These are phyloP conservation scores for Metarhizium album DNA, from an alignment of 2,329 filamentous ascomycete species.

Conservation along the genomic window DNA sequence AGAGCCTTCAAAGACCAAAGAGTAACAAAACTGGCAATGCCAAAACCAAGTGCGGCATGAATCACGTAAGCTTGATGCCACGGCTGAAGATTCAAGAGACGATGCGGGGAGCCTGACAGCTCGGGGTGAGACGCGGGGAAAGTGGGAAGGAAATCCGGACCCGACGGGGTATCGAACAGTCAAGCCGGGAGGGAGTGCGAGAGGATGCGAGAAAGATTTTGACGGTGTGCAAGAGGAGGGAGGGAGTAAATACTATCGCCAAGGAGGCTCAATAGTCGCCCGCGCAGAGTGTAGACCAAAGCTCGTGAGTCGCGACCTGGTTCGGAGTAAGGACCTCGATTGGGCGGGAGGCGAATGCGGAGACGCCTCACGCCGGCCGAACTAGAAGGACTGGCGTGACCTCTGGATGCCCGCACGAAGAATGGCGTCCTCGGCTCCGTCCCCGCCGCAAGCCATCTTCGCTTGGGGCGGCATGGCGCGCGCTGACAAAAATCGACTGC, in stretches of 20 bases:
- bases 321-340: background rate
- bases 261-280: background rate
- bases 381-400: background rate
- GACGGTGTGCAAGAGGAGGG: background rate
- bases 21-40: background rate
- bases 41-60: background rate
- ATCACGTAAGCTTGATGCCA: background rate
- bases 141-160: too few species aligned
- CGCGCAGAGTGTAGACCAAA: background rate
- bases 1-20: conserved; percentile 13
- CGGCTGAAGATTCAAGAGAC: background rate
- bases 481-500: background rate
- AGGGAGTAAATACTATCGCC: background rate
- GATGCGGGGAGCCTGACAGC: background rate
- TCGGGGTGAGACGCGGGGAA: background rate
- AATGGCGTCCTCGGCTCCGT: background rate
- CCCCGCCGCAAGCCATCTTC: background rate
- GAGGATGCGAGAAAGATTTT: background rate
- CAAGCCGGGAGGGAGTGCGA: background rate
- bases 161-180: background rate
- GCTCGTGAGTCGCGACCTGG: background rate
- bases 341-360: background rate
- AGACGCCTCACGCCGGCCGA: background rate
- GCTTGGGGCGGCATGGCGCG: background rate
- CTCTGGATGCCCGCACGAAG: background rate